A percentile compares a stretch with the other conserved stretches of the same genome.
Conservation (phyloP, 2,329 filamentous ascomycete species). For the Hymenoscyphus repandus region DNA sequence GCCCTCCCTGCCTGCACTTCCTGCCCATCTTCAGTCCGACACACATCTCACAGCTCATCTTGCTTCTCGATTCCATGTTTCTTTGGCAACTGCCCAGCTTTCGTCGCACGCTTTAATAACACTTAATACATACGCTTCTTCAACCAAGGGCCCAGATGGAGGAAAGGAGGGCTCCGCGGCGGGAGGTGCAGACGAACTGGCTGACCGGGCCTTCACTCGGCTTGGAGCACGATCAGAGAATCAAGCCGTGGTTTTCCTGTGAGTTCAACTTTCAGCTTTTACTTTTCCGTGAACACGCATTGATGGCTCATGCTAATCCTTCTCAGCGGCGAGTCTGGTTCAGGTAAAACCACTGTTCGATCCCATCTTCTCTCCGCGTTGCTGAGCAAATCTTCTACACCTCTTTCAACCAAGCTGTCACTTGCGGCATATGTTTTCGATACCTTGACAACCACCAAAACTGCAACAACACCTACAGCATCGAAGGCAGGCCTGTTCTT, state of each 20-base stretch:
- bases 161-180: conserved; percentile 87
- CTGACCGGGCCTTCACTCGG: conserved; percentile 76
- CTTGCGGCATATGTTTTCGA: conserved; percentile 95
- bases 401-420: conserved; percentile 87
- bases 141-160: conserved; percentile 83
- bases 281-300: background rate
- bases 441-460: conserved; percentile 93
- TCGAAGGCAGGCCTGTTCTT: conserved; percentile 95
- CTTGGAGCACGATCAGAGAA: conserved; percentile 87
- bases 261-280: conserved; percentile 37
- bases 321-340: conserved; percentile 83
- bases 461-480: conserved; percentile 87
- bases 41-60: conserved; percentile 77
- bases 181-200: conserved; percentile 88
- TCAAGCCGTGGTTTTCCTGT: conserved; percentile 90
- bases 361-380: conserved; percentile 83
- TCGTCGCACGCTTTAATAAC: conserved; percentile 89
- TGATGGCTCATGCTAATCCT: conserved; percentile 18
- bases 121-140: conserved; percentile 91
- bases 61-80: conserved; percentile 86
- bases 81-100: conserved; percentile 78
- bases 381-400: conserved; percentile 85
- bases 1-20: conserved; percentile 81
- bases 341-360: conserved; percentile 91
- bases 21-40: conserved; percentile 74